These are phyloP conservation scores for Heimioporus retisporus DNA, from an alignment of 1,284 basidiomycete genomes.

Conservation along the genomic window DNA sequence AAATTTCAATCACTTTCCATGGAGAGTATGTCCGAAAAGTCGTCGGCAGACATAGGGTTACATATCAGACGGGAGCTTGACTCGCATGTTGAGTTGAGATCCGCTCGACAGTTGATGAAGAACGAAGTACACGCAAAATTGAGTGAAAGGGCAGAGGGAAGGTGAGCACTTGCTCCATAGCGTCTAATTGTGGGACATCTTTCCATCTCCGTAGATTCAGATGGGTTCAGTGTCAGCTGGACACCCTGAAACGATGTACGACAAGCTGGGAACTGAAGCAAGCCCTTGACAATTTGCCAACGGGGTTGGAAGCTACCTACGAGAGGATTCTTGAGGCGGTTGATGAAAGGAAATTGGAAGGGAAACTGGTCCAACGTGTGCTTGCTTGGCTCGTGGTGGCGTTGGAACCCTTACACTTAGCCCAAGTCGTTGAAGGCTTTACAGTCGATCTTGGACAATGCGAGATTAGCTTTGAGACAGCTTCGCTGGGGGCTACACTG, in stretches of 20 bases:
- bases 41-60: conserved; percentile 1
- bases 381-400: conserved; percentile 9
- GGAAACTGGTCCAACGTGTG: conserved; percentile 5
- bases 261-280: not conserved
- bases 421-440: conserved; percentile 5
- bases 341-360: conserved; percentile 5
- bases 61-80: conserved; percentile 3
- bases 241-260: conserved; percentile 9
- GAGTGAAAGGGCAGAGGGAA: conserved; percentile 6
- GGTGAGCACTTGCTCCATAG: not conserved
- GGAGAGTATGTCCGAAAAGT: not conserved
- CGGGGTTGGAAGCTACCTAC: conserved; percentile 2
- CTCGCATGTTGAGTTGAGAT: conserved; percentile 1
- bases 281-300: not conserved
- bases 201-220: conserved; percentile 2
- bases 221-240: conserved; percentile 18
- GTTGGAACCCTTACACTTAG: conserved; percentile 2
- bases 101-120: not conserved
- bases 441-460: not conserved
- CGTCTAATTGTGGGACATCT: too few species aligned
- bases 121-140: not conserved
- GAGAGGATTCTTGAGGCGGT: not conserved
- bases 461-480: not conserved
- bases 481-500: not conserved
- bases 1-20: conserved; percentile 9